Evolutionary conservation across 495 filamentous ascomycete species (phyloP), one percentile per base, ranked within the genome.

Genomic region (Daldinia loculata): DNA sequence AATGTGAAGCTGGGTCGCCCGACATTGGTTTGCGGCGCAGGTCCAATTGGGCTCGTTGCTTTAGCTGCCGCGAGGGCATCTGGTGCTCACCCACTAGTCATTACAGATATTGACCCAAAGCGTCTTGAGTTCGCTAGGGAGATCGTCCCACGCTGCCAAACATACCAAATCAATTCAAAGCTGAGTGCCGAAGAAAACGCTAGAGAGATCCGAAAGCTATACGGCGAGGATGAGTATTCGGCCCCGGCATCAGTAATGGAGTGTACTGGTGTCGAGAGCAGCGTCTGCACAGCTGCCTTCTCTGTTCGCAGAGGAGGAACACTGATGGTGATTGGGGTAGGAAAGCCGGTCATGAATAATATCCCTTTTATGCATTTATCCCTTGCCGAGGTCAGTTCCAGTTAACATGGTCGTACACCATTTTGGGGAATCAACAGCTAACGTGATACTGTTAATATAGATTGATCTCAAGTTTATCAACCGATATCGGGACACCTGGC

Each of bases 361-460:
- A 66, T 90, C 14, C 89, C 88, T 0, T 91, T 90, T 70, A 90
- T 90, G 89, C 87, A 89, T 69, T 70, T 90, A 55, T 87, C 85
- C 12, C 67, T 89, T 30, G 83, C 86, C 6, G 88, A 89, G 77
- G 80, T 79, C 43, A 69, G 78, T 64, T 52, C n/a, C n/a, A n/a
- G 22, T 66, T 70, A 12, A 48, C 3, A 48, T 30, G 7, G 26
- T n/a, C 41, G 57, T 30, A n/a, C 41, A 43, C 68, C 6, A 9
- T 32, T 38, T 30, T 32, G 36, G 65, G 22, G 55, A 19, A 3
- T 30, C 24, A 32, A 57, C 32, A 15, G 63, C 74, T 73, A 55
- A 73, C 51, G 24, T 43, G 17, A 43, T 14, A 24, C 48, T 19
- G 27, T 27, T 8, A 19, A 41, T 45, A 19, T n/a, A 85, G 87